phyloP scores from a whole-genome alignment of 257 asterid genomes.

The Mitragyna speciosa region DNA sequence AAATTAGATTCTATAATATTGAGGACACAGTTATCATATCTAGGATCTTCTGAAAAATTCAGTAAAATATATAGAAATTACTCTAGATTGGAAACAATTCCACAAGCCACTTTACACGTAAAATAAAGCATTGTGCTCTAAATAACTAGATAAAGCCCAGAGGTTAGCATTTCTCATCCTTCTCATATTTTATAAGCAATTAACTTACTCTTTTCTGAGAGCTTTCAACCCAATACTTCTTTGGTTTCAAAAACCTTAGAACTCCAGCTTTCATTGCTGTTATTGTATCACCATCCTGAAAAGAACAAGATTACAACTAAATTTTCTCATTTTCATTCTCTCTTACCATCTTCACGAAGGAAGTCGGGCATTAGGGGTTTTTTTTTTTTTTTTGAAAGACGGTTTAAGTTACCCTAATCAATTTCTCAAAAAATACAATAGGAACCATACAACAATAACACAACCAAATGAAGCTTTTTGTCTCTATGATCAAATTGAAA shows the following conservation, averaged over 20 bases:
- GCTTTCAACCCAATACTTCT: conserved; percentile 93
- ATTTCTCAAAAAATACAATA: not conserved
- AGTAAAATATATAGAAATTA: too few relatives aligned
- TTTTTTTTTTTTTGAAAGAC: not conserved
- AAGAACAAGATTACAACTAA: conserved; percentile 8
- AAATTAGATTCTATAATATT: not conserved
- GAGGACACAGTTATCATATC: not conserved
- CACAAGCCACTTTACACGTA: not conserved
- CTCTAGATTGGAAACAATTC: not conserved
- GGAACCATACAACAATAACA: not conserved
- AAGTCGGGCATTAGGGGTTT: not conserved
- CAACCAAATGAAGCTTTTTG: not conserved
- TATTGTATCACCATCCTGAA: conserved; percentile 70
- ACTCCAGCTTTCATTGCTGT: conserved; percentile 74
- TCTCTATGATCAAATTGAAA: too few relatives aligned
- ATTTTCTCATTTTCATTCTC: not conserved
- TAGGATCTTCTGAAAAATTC: too few relatives aligned
- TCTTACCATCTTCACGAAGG: not conserved
- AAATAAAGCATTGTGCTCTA: not conserved
- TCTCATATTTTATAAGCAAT: not conserved
- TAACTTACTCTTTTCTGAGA: conserved; percentile 80
- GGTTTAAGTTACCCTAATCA: not conserved
- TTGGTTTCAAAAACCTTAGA: conserved; percentile 73
- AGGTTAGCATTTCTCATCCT: not conserved
- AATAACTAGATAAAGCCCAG: not conserved